Evolutionary conservation across 2,329 filamentous ascomycete genomes (phyloP), one percentile per base, ranked within the genome.

Genomic region (Fusarium metavorans): DNA sequence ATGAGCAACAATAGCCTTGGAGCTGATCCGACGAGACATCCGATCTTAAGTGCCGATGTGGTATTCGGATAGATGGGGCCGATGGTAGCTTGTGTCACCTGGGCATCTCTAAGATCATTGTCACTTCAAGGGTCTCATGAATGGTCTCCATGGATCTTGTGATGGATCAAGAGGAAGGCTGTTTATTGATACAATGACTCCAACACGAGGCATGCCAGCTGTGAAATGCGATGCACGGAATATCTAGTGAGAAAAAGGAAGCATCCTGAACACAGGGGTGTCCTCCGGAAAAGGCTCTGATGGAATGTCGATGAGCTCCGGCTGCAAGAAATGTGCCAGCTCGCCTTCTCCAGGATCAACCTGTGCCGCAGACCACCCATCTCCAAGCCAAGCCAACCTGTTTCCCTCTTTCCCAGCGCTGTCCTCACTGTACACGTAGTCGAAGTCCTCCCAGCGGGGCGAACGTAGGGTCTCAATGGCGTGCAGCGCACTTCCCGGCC

Each of bases 291-390:
- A 66, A 8, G 64, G 64, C 56, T 52, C 64, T 7, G 64, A n/a
- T 20, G 64, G 64, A 14, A 66, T 66, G 23, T 66, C 64, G 32
- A 66, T 61, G 23, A 66, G 14, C 32, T 34, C 64, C 6, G 64
- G 64, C 32, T 66, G 64, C 32, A 66, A 34, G 64, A 50, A 66
- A 66, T 66, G 56, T 2, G 64, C 41, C 54, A 66, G 45, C 16
- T 66, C 64, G 6, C 64, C 56, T 34, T 37, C 25, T 4, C 34
- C 56, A 20, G 41, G 23, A 10, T 66, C 64, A 27, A 66, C 41
- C 25, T 66, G 64, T 10, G 64, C 41, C 9, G 43, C 56, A 9
- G 67, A 66, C 67, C 67, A 67, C 3, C 60, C 54, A 39, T 58
- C 54, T 5, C 54, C 54, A 39, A 58, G 54, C 54, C 54, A 58